Evolutionary conservation across 345 rosid genomes (phyloP).

Genomic region (Atalantia buxifolia): DNA sequence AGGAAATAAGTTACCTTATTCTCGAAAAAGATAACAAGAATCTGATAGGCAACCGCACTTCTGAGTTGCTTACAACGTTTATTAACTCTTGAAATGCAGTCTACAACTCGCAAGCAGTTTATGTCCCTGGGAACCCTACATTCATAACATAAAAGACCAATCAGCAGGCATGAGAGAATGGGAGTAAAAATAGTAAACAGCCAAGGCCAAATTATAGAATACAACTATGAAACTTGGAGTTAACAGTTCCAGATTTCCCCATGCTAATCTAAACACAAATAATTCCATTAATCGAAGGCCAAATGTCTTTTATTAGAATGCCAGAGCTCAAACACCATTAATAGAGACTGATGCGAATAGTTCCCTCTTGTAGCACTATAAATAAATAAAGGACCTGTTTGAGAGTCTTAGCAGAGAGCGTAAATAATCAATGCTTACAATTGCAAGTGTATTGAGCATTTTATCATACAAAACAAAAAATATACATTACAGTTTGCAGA

Average conservation of each 20-base stretch:
- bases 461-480: too few species aligned
- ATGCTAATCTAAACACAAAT: not conserved
- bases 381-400: not conserved
- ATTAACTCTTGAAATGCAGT: conserved; percentile 57
- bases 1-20: conserved; percentile 45
- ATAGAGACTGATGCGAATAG: not conserved
- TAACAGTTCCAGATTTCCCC: not conserved
- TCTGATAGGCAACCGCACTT: conserved; percentile 55
- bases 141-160: conserved; percentile 15
- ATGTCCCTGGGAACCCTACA: conserved; percentile 71
- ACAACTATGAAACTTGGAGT: not conserved
- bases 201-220: not conserved
- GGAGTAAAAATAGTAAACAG: not conserved
- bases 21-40: conserved; percentile 51
- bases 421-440: not conserved
- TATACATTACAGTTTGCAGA: not conserved
- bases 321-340: not conserved
- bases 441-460: not conserved
- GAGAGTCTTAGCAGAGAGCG: not conserved
- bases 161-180: conserved; percentile 7
- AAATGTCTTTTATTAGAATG: not conserved
- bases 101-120: conserved; percentile 73
- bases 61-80: conserved; percentile 59
- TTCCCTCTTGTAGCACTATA: not conserved
- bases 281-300: not conserved